Evolutionary conservation across 495 filamentous ascomycete genomes (phyloP), one percentile per base, ranked within the genome.

Genomic region (Penicillium argentinense): DNA sequence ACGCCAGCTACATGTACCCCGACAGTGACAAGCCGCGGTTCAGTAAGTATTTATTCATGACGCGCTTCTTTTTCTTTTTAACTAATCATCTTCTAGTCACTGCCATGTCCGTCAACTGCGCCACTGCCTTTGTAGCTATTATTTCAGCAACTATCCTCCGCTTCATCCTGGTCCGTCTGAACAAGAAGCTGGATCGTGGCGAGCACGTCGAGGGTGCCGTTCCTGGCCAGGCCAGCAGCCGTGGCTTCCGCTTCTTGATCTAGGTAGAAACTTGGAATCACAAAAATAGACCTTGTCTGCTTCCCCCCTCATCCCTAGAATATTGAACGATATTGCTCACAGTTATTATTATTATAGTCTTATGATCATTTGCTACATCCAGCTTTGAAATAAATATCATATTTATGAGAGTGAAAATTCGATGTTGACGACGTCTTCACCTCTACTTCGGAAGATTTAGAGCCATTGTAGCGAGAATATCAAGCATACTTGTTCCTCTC

Each of bases 31-130:
- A 40, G 14, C 67, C 67, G 3, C 54, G 64, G 14, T 77, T 72
- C 47, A 50, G 72, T 75, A 67, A 32, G 67, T 64, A 11, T 34
- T 5, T 28, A 9, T 38, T 22, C 26, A 28, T 28, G 19, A 29
- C 45, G 2, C 19, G 21, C 18, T 24, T 14, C 8, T 17, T 9
- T 3, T 22, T 13, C 5, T 40, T 42, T 23, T 12, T 26, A 16
- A 23, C 40, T 45, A 39, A 47, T 9, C 6, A 22, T 22, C 19
- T 23, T 21, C 1, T 30, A 74, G 74, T 84, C 5, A 72, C 85
- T 9, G 87, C 89, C 4, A 88, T 92, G 79, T 68, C 73, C 2
- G 86, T 90, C 46, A 89, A 91, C 61, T 87, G 82, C 51, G 77
- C 64, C 2, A 89, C 81, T 26, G 79, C 79, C 0, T 73, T 82